Conservation (phyloP, 495 filamentous ascomycete genomes). For the Chlorociboria aeruginascens region DNA sequence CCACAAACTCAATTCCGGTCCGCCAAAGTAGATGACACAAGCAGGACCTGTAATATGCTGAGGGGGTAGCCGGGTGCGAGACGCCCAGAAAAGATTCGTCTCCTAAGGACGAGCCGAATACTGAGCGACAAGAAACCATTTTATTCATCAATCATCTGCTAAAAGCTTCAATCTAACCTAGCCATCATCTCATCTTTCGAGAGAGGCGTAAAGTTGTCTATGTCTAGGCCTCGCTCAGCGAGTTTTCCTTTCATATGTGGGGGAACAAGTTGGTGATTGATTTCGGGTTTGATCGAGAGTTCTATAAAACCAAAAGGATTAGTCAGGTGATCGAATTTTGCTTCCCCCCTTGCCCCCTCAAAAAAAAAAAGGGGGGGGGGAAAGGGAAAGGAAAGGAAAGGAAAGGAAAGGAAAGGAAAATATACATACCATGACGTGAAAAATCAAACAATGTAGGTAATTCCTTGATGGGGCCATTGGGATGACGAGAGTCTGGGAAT, state of each 20-base stretch:
- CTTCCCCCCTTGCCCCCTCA: too few species aligned
- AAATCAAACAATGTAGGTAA: constrained; percentile 88
- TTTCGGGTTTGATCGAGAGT: constrained; percentile 80
- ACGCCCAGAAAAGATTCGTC: constrained; percentile 11
- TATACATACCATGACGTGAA: constrained; percentile 70
- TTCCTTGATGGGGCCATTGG: constrained; percentile 60
- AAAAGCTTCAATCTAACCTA: constrained; percentile 69
- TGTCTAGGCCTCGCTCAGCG: constrained; percentile 68
- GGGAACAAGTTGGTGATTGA: constrained; percentile 83
- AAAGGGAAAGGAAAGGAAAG: background rate
- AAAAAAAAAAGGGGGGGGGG: too few species aligned
- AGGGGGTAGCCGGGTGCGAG: constrained; percentile 15
- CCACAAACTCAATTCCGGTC: constrained; percentile 15
- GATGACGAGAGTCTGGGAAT: constrained; percentile 87
- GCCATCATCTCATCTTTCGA: constrained; percentile 94
- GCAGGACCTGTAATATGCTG: constrained; percentile 19
- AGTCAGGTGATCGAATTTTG: background rate
- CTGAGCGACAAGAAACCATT: constrained; percentile 21
- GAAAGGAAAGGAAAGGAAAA: background rate
- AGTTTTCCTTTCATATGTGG: constrained; percentile 65
- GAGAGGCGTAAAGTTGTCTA: constrained; percentile 87
- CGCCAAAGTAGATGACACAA: constrained; percentile 19
- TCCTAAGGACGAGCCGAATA: constrained; percentile 5
- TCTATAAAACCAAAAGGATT: constrained; percentile 38
- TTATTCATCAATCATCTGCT: constrained; percentile 17